Evolutionary conservation across 176 grass and related monocot species (phyloP).

Genomic region (Oryza glumipatula): DNA sequence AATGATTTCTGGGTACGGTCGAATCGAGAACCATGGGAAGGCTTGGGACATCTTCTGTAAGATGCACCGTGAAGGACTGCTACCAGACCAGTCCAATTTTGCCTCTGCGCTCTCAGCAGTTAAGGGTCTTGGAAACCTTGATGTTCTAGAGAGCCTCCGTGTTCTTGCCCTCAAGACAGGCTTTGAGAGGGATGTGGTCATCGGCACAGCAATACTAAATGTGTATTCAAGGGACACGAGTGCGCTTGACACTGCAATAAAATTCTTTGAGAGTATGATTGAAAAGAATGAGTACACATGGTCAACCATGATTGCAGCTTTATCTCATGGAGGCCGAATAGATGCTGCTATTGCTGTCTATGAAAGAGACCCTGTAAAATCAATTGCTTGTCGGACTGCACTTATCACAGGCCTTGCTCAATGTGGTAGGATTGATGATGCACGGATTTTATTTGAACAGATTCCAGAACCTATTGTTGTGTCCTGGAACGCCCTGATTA

Average conservation of each 20-base stretch:
- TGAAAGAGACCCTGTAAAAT: slow-evolving; percentile 60
- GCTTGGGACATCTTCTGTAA: slow-evolving; percentile 54
- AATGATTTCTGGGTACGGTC: slow-evolving; percentile 77
- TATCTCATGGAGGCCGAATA: slow-evolving; percentile 51
- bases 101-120: slow-evolving; percentile 50
- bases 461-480: slow-evolving; percentile 62
- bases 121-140: slow-evolving; percentile 33
- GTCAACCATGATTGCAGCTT: slow-evolving; percentile 66
- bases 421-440: slow-evolving; percentile 57
- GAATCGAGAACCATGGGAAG: slow-evolving; percentile 48
- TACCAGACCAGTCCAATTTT: slow-evolving; percentile 59
- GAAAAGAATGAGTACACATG: slow-evolving; percentile 73
- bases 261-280: slow-evolving; percentile 63
- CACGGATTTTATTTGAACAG: slow-evolving; percentile 68
- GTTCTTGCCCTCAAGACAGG: slow-evolving; percentile 54
- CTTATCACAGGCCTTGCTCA: slow-evolving; percentile 69
- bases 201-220: slow-evolving; percentile 61
- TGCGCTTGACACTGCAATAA: slow-evolving; percentile 47
- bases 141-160: slow-evolving; percentile 51
- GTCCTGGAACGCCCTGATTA: slow-evolving; percentile 80
- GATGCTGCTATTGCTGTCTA: slow-evolving; percentile 56
- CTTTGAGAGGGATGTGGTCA: slow-evolving; percentile 62
- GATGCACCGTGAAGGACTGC: slow-evolving; percentile 56
- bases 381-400: slow-evolving; percentile 55
- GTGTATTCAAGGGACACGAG: slow-evolving; percentile 51